Conservation (phyloP, 371 early-diverging fungal genomes). For the Apophysomyces ossiformis region DNA sequence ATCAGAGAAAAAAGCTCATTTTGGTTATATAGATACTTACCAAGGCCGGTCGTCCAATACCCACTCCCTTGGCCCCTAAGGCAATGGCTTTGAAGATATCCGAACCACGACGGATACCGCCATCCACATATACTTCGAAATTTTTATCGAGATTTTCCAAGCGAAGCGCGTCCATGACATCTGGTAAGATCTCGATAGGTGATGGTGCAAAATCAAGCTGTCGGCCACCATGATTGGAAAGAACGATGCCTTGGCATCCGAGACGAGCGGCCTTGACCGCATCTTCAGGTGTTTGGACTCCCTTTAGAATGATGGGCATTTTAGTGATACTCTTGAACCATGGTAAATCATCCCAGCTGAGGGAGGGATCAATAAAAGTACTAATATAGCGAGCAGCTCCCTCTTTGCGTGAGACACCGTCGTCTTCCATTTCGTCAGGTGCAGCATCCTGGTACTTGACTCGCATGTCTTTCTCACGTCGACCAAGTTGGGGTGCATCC, state of each 20-base stretch:
- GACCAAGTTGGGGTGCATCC: conserved; percentile 84
- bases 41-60: conserved; percentile 89
- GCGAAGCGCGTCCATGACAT: conserved; percentile 74
- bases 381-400: conserved; percentile 81
- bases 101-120: conserved; percentile 88
- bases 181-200: conserved; percentile 82
- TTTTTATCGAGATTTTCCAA: conserved; percentile 53
- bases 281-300: conserved; percentile 90
- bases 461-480: conserved; percentile 89
- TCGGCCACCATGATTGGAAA: conserved; percentile 97
- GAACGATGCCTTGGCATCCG: conserved; percentile 83
- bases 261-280: conserved; percentile 81
- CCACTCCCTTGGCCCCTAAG: conserved; percentile 93
- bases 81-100: conserved; percentile 95
- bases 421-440: conserved; percentile 32
- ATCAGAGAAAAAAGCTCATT: conserved; percentile 18
- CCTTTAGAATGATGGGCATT: conserved; percentile 92
- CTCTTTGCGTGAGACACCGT: conserved; percentile 41
- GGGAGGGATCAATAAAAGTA: conserved; percentile 74
- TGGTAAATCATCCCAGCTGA: conserved; percentile 87
- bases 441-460: conserved; percentile 52
- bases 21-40: conserved; percentile 41
- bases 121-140: conserved; percentile 91
- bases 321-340: conserved; percentile 86
- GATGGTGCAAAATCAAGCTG: conserved; percentile 88